Conservation (phyloP, 306 rosid genomes). For the Prunus mongolica region DNA sequence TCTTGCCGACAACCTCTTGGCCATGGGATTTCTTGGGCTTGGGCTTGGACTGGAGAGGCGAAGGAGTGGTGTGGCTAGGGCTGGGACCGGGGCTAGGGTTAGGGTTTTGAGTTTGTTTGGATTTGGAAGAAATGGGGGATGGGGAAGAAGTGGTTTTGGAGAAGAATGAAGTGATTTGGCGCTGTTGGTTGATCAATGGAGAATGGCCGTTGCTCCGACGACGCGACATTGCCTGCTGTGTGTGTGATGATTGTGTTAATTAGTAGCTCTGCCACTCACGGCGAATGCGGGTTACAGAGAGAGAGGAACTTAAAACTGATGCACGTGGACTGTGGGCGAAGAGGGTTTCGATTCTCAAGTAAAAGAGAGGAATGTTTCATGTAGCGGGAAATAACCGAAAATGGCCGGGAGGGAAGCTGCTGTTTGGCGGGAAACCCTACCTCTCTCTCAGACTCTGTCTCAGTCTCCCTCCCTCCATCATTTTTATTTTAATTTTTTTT, state of each 20-base stretch:
- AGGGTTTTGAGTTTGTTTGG: conserved; percentile 18
- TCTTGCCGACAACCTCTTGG: conserved; percentile 56
- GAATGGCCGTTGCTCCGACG: conserved; percentile 77
- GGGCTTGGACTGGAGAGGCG: conserved; percentile 54
- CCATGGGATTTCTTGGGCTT: conserved; percentile 28
- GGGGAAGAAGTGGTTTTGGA: conserved; percentile 44
- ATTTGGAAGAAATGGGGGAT: conserved; percentile 15
- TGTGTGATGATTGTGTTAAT: background rate
- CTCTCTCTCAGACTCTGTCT: background rate
- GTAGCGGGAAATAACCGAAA: conserved; percentile 14
- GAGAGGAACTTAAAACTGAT: background rate
- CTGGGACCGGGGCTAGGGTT: conserved; percentile 18
- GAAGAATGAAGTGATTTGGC: conserved; percentile 89
- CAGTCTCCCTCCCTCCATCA: background rate
- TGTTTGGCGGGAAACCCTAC: conserved; percentile 15
- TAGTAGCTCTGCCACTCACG: background rate
- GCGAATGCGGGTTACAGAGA: background rate
- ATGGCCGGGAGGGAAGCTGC: background rate
- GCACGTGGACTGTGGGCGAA: background rate
- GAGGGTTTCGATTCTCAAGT: background rate
- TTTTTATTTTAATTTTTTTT: background rate
- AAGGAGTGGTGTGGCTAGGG: conserved; percentile 44
- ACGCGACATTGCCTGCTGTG: conserved; percentile 42
- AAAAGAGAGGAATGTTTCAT: background rate
- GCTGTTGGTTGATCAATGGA: conserved; percentile 67